These are phyloP conservation scores for Pythium folliculosum DNA, from an alignment of 352 stramenopile genomes.

Conservation along the genomic window DNA sequence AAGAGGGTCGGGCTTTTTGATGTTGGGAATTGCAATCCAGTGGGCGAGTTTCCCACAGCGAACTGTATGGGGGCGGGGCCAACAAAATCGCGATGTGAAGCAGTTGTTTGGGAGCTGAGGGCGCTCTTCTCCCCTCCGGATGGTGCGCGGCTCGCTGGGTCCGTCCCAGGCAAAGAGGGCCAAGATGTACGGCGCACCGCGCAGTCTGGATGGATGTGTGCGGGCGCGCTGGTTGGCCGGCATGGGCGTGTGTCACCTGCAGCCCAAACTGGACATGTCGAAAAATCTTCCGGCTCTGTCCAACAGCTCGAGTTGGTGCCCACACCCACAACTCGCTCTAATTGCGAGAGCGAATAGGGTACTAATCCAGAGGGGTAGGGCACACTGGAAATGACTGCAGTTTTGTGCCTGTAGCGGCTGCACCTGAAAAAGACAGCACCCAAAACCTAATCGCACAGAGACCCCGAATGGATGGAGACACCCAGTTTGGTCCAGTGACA, in stretches of 20 bases:
- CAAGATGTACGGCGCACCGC: constrained; percentile 21
- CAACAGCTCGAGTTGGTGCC: constrained; percentile 12
- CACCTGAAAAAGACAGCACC: not conserved
- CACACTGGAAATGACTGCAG: not conserved
- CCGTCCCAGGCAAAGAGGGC: constrained; percentile 2
- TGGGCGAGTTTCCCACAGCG: not conserved
- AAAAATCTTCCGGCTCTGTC: constrained; percentile 17
- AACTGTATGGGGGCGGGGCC: not conserved
- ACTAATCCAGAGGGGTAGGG: not conserved
- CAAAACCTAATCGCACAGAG: not conserved
- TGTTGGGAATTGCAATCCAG: not conserved
- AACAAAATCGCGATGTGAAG: constrained; percentile 17
- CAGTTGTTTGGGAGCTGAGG: constrained; percentile 1
- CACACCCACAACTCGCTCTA: constrained; percentile 21
- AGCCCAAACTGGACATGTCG: constrained; percentile 13
- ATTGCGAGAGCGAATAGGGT: constrained; percentile 13
- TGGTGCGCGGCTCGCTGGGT: constrained; percentile 4
- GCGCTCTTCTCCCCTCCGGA: constrained; percentile 5
- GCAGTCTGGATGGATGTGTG: constrained; percentile 27
- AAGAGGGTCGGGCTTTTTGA: too few species aligned
- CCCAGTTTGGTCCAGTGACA: not conserved
- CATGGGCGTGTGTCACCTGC: constrained; percentile 22
- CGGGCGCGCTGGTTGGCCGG: constrained; percentile 17
- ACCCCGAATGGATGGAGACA: constrained; percentile 5
- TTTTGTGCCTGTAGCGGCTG: constrained; percentile 1